These are phyloP conservation scores for Pleoardoris graminearum DNA, from an alignment of 2,329 filamentous ascomycete species.

Conservation along the genomic window DNA sequence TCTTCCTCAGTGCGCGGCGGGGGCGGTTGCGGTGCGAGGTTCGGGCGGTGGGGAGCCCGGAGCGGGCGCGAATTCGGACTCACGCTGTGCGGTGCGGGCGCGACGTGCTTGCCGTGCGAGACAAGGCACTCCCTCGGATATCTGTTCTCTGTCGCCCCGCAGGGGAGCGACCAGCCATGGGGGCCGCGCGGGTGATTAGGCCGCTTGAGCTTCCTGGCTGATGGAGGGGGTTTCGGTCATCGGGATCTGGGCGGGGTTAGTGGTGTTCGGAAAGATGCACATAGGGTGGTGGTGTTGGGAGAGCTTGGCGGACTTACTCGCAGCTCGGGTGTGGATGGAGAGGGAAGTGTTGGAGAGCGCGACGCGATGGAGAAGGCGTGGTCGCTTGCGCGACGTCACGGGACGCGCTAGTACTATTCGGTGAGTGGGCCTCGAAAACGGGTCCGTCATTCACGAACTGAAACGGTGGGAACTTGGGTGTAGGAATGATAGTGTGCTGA, in stretches of 20 bases:
- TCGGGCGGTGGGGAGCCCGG: neutral
- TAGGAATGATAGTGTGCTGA: too few relatives aligned
- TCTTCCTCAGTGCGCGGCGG: conserved; percentile 22
- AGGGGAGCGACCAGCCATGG: conserved; percentile 3
- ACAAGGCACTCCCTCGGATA: conserved; percentile 25
- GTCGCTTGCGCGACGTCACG: conserved; percentile 15
- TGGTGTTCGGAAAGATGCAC: neutral
- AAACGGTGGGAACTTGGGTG: too few relatives aligned
- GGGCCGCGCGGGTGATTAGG: conserved; percentile 17
- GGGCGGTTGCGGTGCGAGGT: conserved; percentile 9
- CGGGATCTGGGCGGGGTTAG: conserved; percentile 12
- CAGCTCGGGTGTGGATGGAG: conserved; percentile 11
- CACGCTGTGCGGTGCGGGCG: neutral
- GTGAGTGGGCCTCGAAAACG: too few relatives aligned
- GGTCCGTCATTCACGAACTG: too few relatives aligned
- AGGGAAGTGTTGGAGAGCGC: conserved; percentile 8
- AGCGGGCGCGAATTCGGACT: neutral
- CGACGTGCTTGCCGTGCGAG: conserved; percentile 11
- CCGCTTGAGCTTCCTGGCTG: conserved; percentile 12
- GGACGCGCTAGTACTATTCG: neutral
- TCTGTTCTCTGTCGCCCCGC: conserved; percentile 18
- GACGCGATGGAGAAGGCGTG: conserved; percentile 2
- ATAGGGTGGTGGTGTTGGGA: neutral
- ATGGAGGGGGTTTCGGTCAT: conserved; percentile 20
- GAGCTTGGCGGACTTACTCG: conserved; percentile 12